These are phyloP conservation scores for Fagopyrum tataricum DNA, from an alignment of 148 eudicot genomes.

Conservation along the genomic window DNA sequence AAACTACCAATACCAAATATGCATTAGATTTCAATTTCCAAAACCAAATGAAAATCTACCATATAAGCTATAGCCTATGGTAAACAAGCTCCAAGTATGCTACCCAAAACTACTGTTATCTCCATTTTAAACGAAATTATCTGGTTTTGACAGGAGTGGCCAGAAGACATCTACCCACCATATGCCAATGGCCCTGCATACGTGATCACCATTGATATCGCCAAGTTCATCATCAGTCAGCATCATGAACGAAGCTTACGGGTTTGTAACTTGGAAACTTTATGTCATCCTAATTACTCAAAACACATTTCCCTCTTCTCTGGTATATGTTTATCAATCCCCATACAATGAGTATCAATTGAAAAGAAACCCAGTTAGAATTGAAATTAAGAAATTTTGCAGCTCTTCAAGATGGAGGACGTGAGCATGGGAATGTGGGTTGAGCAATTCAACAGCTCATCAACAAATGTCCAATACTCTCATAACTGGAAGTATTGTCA, in stretches of 20 bases:
- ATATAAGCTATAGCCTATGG: no score
- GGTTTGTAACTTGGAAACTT: slow-evolving; percentile 41
- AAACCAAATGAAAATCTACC: no score
- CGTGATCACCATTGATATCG: slow-evolving; percentile 66
- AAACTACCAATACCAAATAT: no score
- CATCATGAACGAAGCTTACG: slow-evolving; percentile 46
- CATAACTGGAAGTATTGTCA: slow-evolving; percentile 94
- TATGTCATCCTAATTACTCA: background rate
- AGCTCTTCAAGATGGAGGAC: slow-evolving; percentile 99
- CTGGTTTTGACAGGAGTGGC: slow-evolving; percentile 72
- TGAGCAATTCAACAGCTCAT: slow-evolving; percentile 80
- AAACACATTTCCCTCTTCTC: slow-evolving; percentile 11
- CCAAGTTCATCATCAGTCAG: slow-evolving; percentile 51
- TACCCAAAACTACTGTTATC: background rate
- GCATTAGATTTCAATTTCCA: no score
- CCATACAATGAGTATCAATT: background rate
- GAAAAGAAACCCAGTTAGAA: background rate
- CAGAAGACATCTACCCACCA: slow-evolving; percentile 83
- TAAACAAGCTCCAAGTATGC: background rate
- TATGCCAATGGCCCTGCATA: slow-evolving; percentile 98
- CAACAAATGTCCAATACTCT: slow-evolving; percentile 54
- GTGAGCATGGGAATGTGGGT: slow-evolving; percentile 99
- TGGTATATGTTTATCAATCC: background rate
- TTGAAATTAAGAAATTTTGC: slow-evolving; percentile 10
- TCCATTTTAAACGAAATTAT: slow-evolving; percentile 12